Evolutionary conservation across 2,329 filamentous ascomycete genomes (phyloP), one percentile per base, ranked within the genome.

Genomic region (Alternaria atra): DNA sequence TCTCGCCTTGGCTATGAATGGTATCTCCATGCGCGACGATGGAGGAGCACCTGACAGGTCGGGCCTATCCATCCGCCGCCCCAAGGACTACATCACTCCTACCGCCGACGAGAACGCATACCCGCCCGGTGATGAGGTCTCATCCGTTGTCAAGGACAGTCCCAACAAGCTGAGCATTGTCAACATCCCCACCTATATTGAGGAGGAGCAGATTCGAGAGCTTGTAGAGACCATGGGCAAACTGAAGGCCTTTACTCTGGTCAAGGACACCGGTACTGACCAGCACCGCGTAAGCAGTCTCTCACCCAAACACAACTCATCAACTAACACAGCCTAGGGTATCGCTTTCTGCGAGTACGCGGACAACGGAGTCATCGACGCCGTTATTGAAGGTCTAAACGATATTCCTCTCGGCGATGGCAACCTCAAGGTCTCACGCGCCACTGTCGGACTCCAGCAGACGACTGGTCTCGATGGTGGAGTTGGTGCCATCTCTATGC

Each of bases 1-100:
- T 0, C 90, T 97, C 60, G 94, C 93, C 6, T 84, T 98, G 67
- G 94, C 95, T 0, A 83, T 98, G 55, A 93, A 98, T 70, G 94
- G 94, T 30, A 93, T 95, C 62, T 86, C 87, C 8, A 97, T 98
- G 91, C 91, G 92, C 64, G 76, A 80, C 59, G 85, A 84, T 12
- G 86, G 88, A 53, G 87, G 84, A 30, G 70, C 62, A 8, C 77
- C 81, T 10, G 82, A 80, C 52, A 70, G 77, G 2, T 77, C 81
- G 47, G 90, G 91, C 6, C 84, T 98, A 39, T 85, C 89, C 35
- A 93, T 98, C 69, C 89, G 89, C 65, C 88, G 95, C 46, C 96
- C 96, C 42, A 97, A 97, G 81, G 95, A 99, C 79, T 99, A 98
- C 79, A 97, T 98, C 70, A 93, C 97, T 54, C 94, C 94, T 9